Percentiles rank a stretch among this genome's conserved stretches.
phyloP scores from a whole-genome alignment of 768 basidiomycete genomes.

The Suillus weaverae region DNA sequence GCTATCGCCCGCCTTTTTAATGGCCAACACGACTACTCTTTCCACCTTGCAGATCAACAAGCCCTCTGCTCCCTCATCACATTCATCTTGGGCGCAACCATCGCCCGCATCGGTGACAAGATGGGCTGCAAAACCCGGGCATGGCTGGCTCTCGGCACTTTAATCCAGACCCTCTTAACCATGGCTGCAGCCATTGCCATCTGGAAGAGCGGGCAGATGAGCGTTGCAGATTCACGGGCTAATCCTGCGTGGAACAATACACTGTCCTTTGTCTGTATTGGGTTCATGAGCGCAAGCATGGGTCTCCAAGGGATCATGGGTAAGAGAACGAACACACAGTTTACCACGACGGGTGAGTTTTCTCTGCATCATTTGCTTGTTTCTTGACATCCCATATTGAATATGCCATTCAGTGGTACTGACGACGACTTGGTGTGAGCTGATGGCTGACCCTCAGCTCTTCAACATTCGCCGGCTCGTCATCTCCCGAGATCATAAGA shows the following conservation, averaged over 20 bases:
- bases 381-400: neutral
- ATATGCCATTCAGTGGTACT: constrained; percentile 54
- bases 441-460: constrained; percentile 74
- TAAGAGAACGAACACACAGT: constrained; percentile 74
- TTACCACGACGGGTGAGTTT: constrained; percentile 66
- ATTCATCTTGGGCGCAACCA: constrained; percentile 67
- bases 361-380: neutral
- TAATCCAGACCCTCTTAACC: constrained; percentile 71
- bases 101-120: constrained; percentile 73
- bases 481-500: constrained; percentile 63
- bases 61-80: constrained; percentile 70
- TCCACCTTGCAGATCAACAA: constrained; percentile 78
- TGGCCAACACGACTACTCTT: constrained; percentile 49
- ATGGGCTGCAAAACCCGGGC: constrained; percentile 65
- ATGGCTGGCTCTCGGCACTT: constrained; percentile 70
- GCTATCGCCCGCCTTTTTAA: constrained; percentile 75
- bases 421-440: constrained; percentile 85
- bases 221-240: constrained; percentile 51
- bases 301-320: constrained; percentile 83
- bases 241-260: constrained; percentile 68
- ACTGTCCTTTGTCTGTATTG: constrained; percentile 64
- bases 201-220: constrained; percentile 63
- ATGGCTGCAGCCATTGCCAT: constrained; percentile 68
- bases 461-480: constrained; percentile 53
- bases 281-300: constrained; percentile 74